Conservation (phyloP, 805 yeast species). For the Lachancea sp. region DNA sequence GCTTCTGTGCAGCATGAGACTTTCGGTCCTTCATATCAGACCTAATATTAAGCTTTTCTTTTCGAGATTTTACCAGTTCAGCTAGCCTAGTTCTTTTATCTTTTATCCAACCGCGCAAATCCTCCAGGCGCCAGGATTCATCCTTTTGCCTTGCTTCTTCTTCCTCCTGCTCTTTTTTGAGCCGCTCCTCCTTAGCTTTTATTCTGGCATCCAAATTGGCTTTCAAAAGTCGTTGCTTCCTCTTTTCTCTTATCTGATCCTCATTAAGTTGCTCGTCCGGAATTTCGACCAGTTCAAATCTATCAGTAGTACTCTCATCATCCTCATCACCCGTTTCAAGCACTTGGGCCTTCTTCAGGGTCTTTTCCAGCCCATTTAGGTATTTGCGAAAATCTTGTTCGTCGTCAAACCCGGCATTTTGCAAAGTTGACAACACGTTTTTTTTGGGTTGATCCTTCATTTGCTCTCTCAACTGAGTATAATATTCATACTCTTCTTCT, state of each 20-base stretch:
- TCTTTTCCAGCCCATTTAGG: conserved; percentile 54
- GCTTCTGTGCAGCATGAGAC: conserved; percentile 82
- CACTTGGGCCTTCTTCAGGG: conserved; percentile 61
- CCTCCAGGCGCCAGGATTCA: conserved; percentile 66
- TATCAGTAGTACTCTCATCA: conserved; percentile 38
- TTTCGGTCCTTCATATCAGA: conserved; percentile 82
- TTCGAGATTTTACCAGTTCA: conserved; percentile 50
- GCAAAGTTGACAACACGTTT: conserved; percentile 48
- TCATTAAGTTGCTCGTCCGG: conserved; percentile 80
- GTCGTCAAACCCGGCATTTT: conserved; percentile 72
- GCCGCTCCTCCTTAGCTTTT: conserved; percentile 74
- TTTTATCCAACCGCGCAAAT: conserved; percentile 73
- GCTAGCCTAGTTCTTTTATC: conserved; percentile 59
- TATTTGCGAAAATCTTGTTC: conserved; percentile 66
- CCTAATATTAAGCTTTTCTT: conserved; percentile 62
- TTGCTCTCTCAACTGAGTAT: conserved; percentile 48
- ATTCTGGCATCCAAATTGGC: conserved; percentile 86
- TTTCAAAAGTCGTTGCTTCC: conserved; percentile 73
- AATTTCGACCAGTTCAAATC: conserved; percentile 67
- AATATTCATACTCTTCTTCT: conserved; percentile 74
- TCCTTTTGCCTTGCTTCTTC: conserved; percentile 62
- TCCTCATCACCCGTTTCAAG: conserved; percentile 56
- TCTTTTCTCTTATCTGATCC: conserved; percentile 78
- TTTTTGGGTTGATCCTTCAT: conserved; percentile 45
- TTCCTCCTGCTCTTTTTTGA: conserved; percentile 50